A percentile compares a stretch with the other conserved stretches of the same genome.
These are phyloP conservation scores for Protomyces inundatus DNA, from an alignment of 1,139 yeast genomes.

Conservation along the genomic window DNA sequence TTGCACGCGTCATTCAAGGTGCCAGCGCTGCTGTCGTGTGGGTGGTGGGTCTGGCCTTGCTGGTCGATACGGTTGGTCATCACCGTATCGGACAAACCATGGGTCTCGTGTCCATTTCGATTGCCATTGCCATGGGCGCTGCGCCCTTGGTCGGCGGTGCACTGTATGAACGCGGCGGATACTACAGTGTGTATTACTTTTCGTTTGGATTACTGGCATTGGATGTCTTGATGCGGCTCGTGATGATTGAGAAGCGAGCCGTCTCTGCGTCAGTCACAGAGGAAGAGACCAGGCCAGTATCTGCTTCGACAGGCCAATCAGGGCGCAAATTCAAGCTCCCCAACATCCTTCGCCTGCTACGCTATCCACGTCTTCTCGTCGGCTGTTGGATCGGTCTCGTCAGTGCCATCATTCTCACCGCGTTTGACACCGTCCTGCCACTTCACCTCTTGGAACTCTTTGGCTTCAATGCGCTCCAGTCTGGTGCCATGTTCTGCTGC, in stretches of 20 bases:
- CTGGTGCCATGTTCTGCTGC: slow-evolving; percentile 37
- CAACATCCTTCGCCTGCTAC: slow-evolving; percentile 18
- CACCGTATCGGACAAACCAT: slow-evolving; percentile 30
- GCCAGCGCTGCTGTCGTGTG: slow-evolving; percentile 40
- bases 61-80: slow-evolving; percentile 39
- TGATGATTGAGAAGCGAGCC: slow-evolving; percentile 36
- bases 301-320: neutral
- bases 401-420: slow-evolving; percentile 38
- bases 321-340: neutral
- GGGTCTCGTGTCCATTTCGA: slow-evolving; percentile 36
- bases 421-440: slow-evolving; percentile 40
- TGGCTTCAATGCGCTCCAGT: slow-evolving; percentile 36
- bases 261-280: neutral
- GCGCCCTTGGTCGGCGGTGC: slow-evolving; percentile 42
- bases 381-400: slow-evolving; percentile 36
- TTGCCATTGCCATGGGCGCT: slow-evolving; percentile 37
- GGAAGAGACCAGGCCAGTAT: neutral
- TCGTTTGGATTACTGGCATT: slow-evolving; percentile 38
- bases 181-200: slow-evolving; percentile 39
- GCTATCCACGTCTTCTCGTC: slow-evolving; percentile 33
- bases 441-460: slow-evolving; percentile 38
- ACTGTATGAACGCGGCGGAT: slow-evolving; percentile 39
- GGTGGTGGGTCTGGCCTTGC: slow-evolving; percentile 42
- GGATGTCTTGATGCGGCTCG: slow-evolving; percentile 38
- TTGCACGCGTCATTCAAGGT: slow-evolving; percentile 41